Percentiles rank a stretch among this genome's conserved stretches.
These are phyloP conservation scores for Aureobasidium sp. DNA, from an alignment of 2,329 filamentous ascomycete species.

Conservation along the genomic window DNA sequence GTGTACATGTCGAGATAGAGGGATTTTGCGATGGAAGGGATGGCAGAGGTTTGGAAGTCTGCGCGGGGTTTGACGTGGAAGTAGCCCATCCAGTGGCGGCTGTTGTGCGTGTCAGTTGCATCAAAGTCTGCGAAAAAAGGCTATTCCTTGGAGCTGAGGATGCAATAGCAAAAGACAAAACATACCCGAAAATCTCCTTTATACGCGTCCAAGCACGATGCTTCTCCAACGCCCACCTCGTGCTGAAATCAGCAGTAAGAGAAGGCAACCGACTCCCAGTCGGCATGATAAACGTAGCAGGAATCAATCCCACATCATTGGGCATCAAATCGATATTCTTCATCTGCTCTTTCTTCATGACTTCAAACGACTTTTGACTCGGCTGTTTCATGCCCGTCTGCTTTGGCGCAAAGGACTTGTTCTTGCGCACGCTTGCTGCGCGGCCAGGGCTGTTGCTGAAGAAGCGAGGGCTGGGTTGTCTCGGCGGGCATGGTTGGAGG, in stretches of 20 bases:
- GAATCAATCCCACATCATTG: constrained; percentile 40
- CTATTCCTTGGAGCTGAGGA: not conserved
- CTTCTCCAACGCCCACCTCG: constrained; percentile 17
- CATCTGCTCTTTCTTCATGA: constrained; percentile 28
- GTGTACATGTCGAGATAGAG: constrained; percentile 43
- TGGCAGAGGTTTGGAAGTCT: constrained; percentile 28
- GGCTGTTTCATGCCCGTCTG: constrained; percentile 25
- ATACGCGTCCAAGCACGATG: not conserved
- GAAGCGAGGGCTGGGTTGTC: not conserved
- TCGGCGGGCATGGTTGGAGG: not conserved
- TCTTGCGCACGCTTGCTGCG: not conserved
- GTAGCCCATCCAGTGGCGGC: not conserved
- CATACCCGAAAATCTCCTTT: not conserved
- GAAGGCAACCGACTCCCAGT: constrained; percentile 21
- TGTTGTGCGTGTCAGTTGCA: not conserved
- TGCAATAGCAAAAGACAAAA: not conserved
- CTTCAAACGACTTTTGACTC: constrained; percentile 35
- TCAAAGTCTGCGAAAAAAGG: too few species aligned
- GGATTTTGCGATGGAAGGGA: constrained; percentile 32
- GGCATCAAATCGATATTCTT: constrained; percentile 26
- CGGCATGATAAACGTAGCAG: constrained; percentile 32
- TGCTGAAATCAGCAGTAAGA: constrained; percentile 15
- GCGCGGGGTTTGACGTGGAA: constrained; percentile 28
- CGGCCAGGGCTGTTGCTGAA: not conserved
- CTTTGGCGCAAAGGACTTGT: not conserved